Percentiles rank a stretch among this genome's conserved stretches.
phyloP scores from a whole-genome alignment of 2,329 filamentous ascomycete species.

The Sphaerulina vaccinii region DNA sequence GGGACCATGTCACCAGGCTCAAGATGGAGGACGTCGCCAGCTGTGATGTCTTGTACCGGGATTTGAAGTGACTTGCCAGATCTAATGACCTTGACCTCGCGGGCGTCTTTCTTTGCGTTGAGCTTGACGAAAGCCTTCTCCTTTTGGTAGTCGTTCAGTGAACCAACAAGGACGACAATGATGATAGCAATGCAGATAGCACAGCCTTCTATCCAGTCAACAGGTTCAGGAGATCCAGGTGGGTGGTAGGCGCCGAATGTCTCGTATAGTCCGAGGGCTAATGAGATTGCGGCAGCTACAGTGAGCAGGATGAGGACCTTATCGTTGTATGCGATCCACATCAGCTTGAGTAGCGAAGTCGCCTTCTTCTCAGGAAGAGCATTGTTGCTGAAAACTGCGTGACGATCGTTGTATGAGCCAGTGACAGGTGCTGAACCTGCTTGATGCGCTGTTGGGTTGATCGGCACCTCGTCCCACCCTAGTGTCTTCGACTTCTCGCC shows the following conservation, averaged over 20 bases:
- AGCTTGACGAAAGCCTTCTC: conserved; percentile 77
- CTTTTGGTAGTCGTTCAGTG: conserved; percentile 80
- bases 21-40: conserved; percentile 70
- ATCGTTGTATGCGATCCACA: conserved; percentile 82
- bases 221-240: conserved; percentile 33
- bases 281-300: conserved; percentile 68
- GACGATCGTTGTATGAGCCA: conserved; percentile 59
- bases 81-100: conserved; percentile 69
- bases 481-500: conserved; percentile 26
- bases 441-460: conserved; percentile 28
- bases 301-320: conserved; percentile 73
- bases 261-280: conserved; percentile 73
- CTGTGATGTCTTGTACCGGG: conserved; percentile 67
- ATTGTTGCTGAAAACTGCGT: conserved; percentile 68
- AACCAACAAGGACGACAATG: conserved; percentile 72
- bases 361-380: conserved; percentile 67
- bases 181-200: conserved; percentile 74
- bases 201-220: conserved; percentile 82
- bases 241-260: conserved; percentile 51
- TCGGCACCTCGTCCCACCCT: conserved; percentile 28
- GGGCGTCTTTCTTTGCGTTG: conserved; percentile 76
- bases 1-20: conserved; percentile 72
- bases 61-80: conserved; percentile 69
- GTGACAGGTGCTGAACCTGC: conserved; percentile 11
- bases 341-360: conserved; percentile 67